Evolutionary conservation across 768 basidiomycete species (phyloP), one percentile per base, ranked within the genome.

Genomic region (Boletellus emodensis): DNA sequence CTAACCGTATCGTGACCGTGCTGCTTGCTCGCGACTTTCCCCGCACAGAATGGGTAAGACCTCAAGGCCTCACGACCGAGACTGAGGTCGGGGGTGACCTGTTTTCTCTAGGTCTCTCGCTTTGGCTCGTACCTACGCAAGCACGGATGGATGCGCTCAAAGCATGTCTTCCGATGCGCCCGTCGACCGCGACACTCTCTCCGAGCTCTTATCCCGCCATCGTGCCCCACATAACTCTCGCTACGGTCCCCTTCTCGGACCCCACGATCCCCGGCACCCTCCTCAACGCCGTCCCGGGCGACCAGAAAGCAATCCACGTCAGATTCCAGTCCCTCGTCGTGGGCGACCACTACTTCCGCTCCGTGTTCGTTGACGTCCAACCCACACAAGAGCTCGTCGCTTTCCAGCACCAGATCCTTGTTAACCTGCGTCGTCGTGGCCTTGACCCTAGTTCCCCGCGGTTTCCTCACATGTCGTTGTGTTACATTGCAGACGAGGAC

Each of bases 381-480:
- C 73, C 68, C 7, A 72, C 80, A 1, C 55, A 60, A 1, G 78
- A 72, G 26, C 69, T 90, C 17, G 52, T 63, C 22, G 61, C 60
- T 17, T 64, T 90, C 30, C 84, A 84, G 55, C 63, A 56, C 28
- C 57, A 72, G 28, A 69, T 89, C 26, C 72, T 78, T 48, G 58
- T 60, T 6, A 56, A 60, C 20, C 56, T 76, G n/a, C 58, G 53
- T 38, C 45, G 36, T 18, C 62, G 75, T 20, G 62, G 63, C 5
- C 51, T 77, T 8, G 68, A 75, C 20, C 73, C 78, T 2, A 59
- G 60, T 3, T 81, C 85, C 1, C 84, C 85, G 0, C 66, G 71
- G 33, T 85, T 80, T 54, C 84, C 87, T 7, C 89, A 91, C 63
- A 54, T 89, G 54, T 90, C 89, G 33, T 57, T 91, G 51, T 83